Conservation (phyloP, 139 green algal genomes). For the Pseudopediastrum boryanum region DNA sequence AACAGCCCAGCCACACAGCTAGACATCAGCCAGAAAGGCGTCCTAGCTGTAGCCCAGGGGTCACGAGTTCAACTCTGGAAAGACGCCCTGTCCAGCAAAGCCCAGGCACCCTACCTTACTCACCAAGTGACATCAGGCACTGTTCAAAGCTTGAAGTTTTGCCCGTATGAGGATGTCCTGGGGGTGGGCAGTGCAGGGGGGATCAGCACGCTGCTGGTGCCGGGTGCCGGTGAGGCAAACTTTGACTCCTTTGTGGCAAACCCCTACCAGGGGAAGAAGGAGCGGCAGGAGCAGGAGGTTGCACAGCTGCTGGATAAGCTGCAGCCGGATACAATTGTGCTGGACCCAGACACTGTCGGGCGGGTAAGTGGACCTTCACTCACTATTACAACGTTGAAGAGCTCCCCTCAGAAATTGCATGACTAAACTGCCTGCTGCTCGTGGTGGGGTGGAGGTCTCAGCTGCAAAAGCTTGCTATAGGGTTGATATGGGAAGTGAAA, state of each 20-base stretch:
- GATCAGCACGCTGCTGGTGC: conserved; percentile 86
- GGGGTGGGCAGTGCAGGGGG: conserved; percentile 65
- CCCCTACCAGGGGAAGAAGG: conserved; percentile 81
- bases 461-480: no score
- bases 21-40: conserved; percentile 91
- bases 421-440: no score
- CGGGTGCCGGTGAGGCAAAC: conserved; percentile 95
- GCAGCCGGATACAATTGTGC: conserved; percentile 92
- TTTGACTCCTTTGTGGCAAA: conserved; percentile 96
- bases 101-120: conserved; percentile 86
- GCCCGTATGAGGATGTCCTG: conserved; percentile 96
- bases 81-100: conserved; percentile 85
- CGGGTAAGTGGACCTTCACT: conserved; percentile 47
- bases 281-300: conserved; percentile 92
- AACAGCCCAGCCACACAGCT: conserved; percentile 69
- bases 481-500: no score
- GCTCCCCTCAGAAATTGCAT: no score
- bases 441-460: not conserved
- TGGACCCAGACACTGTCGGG: conserved; percentile 89
- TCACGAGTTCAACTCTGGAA: conserved; percentile 85
- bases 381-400: no score
- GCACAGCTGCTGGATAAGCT: conserved; percentile 96
- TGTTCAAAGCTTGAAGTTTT: conserved; percentile 76
- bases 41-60: conserved; percentile 88
- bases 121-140: conserved; percentile 63